phyloP scores from a whole-genome alignment of 768 basidiomycete species.

The Floccularia luteovirens region DNA sequence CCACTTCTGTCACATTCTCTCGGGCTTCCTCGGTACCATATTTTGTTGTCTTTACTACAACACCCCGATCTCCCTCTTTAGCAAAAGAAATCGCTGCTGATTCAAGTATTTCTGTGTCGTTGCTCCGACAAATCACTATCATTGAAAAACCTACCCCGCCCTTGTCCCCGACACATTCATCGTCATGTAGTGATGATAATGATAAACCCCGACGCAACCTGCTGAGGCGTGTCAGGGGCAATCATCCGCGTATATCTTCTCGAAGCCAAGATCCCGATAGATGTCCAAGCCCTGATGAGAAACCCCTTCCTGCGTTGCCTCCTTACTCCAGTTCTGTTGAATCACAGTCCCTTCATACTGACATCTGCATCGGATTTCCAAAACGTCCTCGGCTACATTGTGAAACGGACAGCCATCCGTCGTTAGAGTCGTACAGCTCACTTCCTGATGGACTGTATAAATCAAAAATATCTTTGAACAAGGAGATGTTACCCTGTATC shows the following conservation, averaged over 20 bases:
- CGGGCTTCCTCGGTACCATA: slow-evolving; percentile 59
- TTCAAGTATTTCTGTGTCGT: slow-evolving; percentile 61
- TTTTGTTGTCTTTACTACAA: slow-evolving; percentile 68
- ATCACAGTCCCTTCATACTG: slow-evolving; percentile 36
- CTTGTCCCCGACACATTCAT: slow-evolving; percentile 42
- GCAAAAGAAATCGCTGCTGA: slow-evolving; percentile 63
- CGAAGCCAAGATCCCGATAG: slow-evolving; percentile 16
- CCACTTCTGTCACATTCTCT: slow-evolving; percentile 51
- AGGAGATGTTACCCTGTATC: slow-evolving; percentile 55
- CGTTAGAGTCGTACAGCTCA: slow-evolving; percentile 33
- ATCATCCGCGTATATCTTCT: slow-evolving; percentile 17
- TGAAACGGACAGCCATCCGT: slow-evolving; percentile 31
- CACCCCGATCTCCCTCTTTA: slow-evolving; percentile 42
- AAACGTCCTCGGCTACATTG: slow-evolving; percentile 51
- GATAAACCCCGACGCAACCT: slow-evolving; percentile 20
- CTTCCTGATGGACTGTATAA: slow-evolving; percentile 68
- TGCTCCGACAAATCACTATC: slow-evolving; percentile 53
- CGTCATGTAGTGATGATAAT: slow-evolving; percentile 37
- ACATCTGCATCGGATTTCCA: slow-evolving; percentile 61
- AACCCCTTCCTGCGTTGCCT: slow-evolving; percentile 35
- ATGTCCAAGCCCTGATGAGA: slow-evolving; percentile 21
- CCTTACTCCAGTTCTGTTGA: slow-evolving; percentile 30
- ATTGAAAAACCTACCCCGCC: slow-evolving; percentile 31
- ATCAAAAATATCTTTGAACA: slow-evolving; percentile 44
- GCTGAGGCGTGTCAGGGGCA: slow-evolving; percentile 24